Percentiles rank a stretch among this genome's conserved stretches.
phyloP scores from a whole-genome alignment of 441 rosid species.

The Isatis lusitanica region DNA sequence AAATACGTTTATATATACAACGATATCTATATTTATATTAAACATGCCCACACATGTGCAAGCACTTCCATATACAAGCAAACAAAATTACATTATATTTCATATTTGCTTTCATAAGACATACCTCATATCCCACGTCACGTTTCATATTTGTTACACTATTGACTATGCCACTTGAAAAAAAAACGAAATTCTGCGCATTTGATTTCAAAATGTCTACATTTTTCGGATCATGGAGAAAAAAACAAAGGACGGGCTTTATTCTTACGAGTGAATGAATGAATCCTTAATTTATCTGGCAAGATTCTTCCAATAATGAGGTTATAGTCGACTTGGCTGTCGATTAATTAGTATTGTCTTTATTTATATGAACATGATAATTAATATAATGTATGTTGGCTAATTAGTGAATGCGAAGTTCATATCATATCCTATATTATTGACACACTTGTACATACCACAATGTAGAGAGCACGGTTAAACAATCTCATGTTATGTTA shows the following conservation, averaged over 20 bases:
- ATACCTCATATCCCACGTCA: slow-evolving; percentile 39
- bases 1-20: neutral
- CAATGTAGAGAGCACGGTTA: neutral
- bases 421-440: neutral
- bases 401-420: neutral
- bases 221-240: neutral
- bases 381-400: neutral
- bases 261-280: slow-evolving; percentile 4
- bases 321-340: slow-evolving; percentile 5
- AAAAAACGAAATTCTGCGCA: neutral
- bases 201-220: neutral
- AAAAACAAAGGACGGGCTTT: neutral
- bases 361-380: neutral
- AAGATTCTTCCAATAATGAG: neutral
- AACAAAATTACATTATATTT: slow-evolving; percentile 12
- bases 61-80: slow-evolving; percentile 33
- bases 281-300: neutral
- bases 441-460: neutral
- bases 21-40: neutral
- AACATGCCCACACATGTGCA: slow-evolving; percentile 25
- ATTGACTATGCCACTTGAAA: neutral
- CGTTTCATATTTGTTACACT: slow-evolving; percentile 1
- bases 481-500: neutral
- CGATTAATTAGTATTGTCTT: neutral
- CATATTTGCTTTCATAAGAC: slow-evolving; percentile 36